Percentiles rank a stretch among this genome's conserved stretches.
Conservation (phyloP, 441 rosid species). For the Populus hybrid region DNA sequence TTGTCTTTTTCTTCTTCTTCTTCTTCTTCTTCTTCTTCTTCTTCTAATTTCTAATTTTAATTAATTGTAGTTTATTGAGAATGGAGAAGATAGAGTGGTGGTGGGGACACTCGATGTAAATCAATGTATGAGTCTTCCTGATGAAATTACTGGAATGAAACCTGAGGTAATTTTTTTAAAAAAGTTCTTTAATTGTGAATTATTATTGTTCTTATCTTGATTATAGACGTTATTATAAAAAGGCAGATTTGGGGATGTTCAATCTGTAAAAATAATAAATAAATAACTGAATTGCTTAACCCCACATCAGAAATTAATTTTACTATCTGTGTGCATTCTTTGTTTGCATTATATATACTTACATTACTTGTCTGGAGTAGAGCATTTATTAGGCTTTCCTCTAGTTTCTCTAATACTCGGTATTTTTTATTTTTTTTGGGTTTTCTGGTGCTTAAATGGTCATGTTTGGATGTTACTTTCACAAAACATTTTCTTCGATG, state of each 20-base stretch:
- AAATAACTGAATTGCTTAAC: too few relatives aligned
- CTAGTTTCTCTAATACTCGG: too few relatives aligned
- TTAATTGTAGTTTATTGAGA: conserved; percentile 48
- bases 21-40: background rate
- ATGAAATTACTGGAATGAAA: conserved; percentile 77
- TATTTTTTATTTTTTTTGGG: too few relatives aligned
- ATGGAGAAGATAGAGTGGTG: conserved; percentile 75
- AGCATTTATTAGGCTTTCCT: too few relatives aligned
- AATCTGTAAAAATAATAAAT: too few relatives aligned
- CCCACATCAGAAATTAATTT: too few relatives aligned
- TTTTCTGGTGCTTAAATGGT: too few relatives aligned
- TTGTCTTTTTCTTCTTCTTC: background rate
- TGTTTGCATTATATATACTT: too few relatives aligned
- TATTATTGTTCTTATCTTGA: background rate
- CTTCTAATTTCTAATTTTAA: background rate
- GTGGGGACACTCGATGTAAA: conserved; percentile 89
- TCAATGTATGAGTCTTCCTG: conserved; percentile 76
- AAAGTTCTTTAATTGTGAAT: background rate
- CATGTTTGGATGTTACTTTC: too few relatives aligned
- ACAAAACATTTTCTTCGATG: too few relatives aligned
- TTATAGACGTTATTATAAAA: background rate
- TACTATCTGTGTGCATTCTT: too few relatives aligned
- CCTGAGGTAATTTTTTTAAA: conserved; percentile 52
- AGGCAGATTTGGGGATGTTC: background rate
- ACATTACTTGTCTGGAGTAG: too few relatives aligned